Evolutionary conservation across 441 rosid genomes (phyloP), one percentile per base, ranked within the genome.

Genomic region (Bocquillonia castaneifolia): DNA sequence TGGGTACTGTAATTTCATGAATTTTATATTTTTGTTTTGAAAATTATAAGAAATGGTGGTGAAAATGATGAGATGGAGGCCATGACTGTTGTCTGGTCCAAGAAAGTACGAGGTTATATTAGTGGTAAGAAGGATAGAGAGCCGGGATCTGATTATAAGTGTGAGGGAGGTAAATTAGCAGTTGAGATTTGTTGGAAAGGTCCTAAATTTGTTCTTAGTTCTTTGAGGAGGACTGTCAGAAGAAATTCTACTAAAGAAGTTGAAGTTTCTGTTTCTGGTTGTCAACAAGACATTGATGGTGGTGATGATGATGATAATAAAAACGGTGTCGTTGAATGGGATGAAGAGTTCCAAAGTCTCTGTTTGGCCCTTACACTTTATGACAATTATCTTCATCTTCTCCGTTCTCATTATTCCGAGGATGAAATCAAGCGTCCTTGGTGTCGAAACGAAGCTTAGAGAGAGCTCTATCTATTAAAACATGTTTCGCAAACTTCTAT

Each of bases 21-120:
- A 60, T 37, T 59, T 59, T 36, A 15, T 39, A n/a, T 50, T 26
- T 50, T 25, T 25, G 63, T 50, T 28, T 25, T 31, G 39, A 12
- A 12, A 31, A 31, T 40, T 72, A 47, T 71, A 63, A 68, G 34
- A 71, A 78, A 93, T 91, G 97, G 99, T 88, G 79, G 99, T 84
- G 71, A 91, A 88, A 84, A 93, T 93, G 98, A 93, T 93, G 92
- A 86, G 83, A 82, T 91, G 99, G 96, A 88, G 98, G 66, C 98
- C 97, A 25, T 89, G 98, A 97, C 98, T 96, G 56, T 88, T 91
- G 25, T 76, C 82, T 74, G 81, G 85, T 23, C 79, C 92, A 67
- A 84, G 74, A 74, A 93, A 91, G 72, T 91, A 89, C 76, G 93
- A 85, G 85, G 96, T 88, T 51, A 85, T 71, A 72, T 67, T 91